Conservation (phyloP, 257 asterid species). For the Nicotiana paniculata region DNA sequence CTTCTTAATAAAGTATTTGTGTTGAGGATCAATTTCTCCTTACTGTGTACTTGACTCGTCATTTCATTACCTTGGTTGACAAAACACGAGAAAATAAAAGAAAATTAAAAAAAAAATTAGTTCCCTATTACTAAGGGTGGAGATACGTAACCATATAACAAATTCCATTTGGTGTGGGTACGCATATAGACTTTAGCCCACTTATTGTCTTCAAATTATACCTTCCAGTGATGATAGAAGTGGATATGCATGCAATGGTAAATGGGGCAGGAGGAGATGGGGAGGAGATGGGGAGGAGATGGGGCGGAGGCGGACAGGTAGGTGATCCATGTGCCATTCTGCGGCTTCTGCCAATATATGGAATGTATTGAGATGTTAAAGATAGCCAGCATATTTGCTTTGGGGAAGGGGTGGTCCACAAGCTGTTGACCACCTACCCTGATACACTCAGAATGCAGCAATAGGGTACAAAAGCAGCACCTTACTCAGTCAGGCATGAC, state of each 20-base stretch:
- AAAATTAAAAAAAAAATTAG: neutral
- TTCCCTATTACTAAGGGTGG: neutral
- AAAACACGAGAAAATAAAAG: neutral
- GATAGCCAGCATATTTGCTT: neutral
- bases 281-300: neutral
- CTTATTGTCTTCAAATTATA: neutral
- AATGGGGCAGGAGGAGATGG: neutral
- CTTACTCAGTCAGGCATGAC: neutral
- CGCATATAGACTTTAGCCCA: neutral
- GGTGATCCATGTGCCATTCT: neutral
- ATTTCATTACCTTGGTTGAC: neutral
- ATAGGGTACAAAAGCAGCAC: neutral
- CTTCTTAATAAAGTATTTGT: slow-evolving; percentile 13
- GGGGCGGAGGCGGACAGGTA: neutral
- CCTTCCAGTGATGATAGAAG: neutral
- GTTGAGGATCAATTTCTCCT: slow-evolving; percentile 10
- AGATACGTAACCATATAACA: neutral
- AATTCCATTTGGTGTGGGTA: neutral
- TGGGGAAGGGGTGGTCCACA: neutral
- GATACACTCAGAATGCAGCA: neutral
- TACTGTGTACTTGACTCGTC: neutral
- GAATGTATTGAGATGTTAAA: neutral
- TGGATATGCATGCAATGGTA: neutral
- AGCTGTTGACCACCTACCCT: neutral
- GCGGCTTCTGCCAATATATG: neutral